Base-by-base conservation (phyloP, 257 asterid species). In the Scutellaria barbata region DNA sequence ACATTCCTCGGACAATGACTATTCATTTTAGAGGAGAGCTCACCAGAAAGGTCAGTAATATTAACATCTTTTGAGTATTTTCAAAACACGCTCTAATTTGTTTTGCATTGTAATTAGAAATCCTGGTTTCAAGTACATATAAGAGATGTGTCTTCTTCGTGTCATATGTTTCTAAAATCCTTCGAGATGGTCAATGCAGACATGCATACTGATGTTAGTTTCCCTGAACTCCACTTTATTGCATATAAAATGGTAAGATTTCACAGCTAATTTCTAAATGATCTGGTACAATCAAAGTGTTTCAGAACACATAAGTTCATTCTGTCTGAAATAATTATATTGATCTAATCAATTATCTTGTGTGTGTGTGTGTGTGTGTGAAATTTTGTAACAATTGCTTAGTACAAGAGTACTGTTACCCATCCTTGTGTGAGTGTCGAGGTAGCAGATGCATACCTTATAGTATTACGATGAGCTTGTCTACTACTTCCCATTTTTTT, bases 1-100 rank as follows among this genome's bases (percentile, higher is more conserved):
- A 95, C 76, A 92, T 92, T 71, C 99, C 99, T 48, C 85, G 98
- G 68, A 64, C 92, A 50, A 92, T 89, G 98, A 89, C 99, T n/a
- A 83, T 92, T 71, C 99, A 92, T 80, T 84, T 95, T 71, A 84
- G 97, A 83, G 98, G 99, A 74, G 99, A 95, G 76, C 98, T 95
- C 60, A 89, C 98, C 1, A 83, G 98, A 74, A 95, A 92, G 96
- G 98, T 95, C 53, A 52, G 91, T 73, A 48, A 41, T 66, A 33
- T 63, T 62, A 33, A 39, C 60, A 13, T 53, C 43, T 68, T 40
- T 8, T 18, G 42, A 16, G 55, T 63, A 17, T 45, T 72, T 63
- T 12, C 35, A 16, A 1, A 64, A 17, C 46, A 16, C 53, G 42
- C 2, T 6, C 5, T 50, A 47, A 39, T 56, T 30, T 11, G 20